Evolutionary conservation across 1,139 yeast genomes (phyloP).

Genomic region (Zygotorulaspora mrakii): DNA sequence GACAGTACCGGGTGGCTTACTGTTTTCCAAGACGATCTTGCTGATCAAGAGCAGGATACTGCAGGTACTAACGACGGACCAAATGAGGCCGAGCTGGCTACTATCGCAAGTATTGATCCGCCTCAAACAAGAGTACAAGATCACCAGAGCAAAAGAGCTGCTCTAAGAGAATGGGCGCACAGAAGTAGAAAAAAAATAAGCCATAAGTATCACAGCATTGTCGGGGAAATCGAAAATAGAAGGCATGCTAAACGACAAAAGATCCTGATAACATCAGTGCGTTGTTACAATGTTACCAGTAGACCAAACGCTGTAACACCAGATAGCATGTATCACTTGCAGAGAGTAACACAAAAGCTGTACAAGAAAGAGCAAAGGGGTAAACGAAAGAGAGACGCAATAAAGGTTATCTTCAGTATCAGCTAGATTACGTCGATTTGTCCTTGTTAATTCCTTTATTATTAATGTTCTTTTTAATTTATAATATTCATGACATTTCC

Average conservation of each 20-base stretch:
- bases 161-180: constrained; percentile 11
- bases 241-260: constrained; percentile 10
- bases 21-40: constrained; percentile 12
- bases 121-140: neutral
- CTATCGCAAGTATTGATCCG: constrained; percentile 5
- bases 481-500: no score
- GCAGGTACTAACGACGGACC: neutral
- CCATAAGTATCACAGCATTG: constrained; percentile 7
- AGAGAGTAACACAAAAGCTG: constrained; percentile 14
- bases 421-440: no score
- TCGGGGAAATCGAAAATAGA: constrained; percentile 6
- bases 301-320: constrained; percentile 2
- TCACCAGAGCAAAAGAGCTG: constrained; percentile 7
- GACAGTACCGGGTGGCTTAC: constrained; percentile 14
- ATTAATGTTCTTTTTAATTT: no score
- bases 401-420: constrained; percentile 13
- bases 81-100: constrained; percentile 3
- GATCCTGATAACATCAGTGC: constrained; percentile 14
- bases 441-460: no score
- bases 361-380: constrained; percentile 17
- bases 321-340: constrained; percentile 5
- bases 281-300: constrained; percentile 15
- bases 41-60: neutral
- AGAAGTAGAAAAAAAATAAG: constrained; percentile 8
- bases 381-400: constrained; percentile 15